Conservation (phyloP, 139 green algal species). For the Eudorina sp. region DNA sequence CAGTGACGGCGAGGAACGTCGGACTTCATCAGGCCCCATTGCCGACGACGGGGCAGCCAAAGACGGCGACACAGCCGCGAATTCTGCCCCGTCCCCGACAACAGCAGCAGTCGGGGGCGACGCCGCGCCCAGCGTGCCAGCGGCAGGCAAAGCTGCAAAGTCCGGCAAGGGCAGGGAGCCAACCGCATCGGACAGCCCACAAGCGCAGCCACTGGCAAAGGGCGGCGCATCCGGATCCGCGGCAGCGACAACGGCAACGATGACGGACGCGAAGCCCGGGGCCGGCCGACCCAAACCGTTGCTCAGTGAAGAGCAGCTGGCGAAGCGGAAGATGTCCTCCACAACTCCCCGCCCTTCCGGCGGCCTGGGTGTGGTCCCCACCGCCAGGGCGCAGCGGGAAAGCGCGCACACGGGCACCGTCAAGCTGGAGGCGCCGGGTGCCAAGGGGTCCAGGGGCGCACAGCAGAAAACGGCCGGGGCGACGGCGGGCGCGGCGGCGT, state of each 20-base stretch:
- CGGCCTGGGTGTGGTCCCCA: slow-evolving; percentile 79
- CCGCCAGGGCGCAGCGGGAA: slow-evolving; percentile 70
- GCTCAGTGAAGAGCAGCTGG: slow-evolving; percentile 33
- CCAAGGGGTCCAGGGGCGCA: not conserved
- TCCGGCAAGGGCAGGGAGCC: no score
- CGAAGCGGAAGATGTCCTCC: slow-evolving; percentile 32
- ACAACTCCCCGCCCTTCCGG: not conserved
- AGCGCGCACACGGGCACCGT: slow-evolving; percentile 6
- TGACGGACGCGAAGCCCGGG: slow-evolving; percentile 7
- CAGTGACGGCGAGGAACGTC: not conserved
- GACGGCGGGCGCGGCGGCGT: not conserved
- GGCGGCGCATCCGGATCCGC: no score
- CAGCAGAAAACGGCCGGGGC: not conserved
- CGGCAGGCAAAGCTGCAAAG: not conserved
- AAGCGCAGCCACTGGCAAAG: no score
- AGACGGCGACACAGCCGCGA: not conserved
- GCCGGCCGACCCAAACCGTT: slow-evolving; percentile 29
- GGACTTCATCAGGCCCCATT: not conserved
- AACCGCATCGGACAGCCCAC: not conserved
- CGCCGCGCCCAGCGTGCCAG: not conserved
- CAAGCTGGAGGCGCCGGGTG: not conserved
- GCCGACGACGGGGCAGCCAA: not conserved
- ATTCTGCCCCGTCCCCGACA: no score
- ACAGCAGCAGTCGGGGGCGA: not conserved
- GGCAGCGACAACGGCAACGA: no score